Evolutionary conservation across 495 filamentous ascomycete species (phyloP).

Genomic region (Xylaria intraflava): DNA sequence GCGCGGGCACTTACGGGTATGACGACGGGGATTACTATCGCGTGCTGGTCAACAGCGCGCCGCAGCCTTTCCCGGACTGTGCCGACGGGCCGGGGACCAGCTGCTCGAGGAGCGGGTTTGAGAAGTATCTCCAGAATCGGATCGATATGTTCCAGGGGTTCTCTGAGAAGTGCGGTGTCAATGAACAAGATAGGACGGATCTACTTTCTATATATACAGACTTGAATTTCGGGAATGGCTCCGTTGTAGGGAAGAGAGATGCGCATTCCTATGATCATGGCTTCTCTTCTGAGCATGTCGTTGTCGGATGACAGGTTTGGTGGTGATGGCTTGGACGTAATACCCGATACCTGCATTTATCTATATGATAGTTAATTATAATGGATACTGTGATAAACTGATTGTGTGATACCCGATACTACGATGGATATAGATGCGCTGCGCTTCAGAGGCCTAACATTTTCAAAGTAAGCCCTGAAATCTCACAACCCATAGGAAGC

Average conservation of each 20-base stretch:
- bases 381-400: too few relatives aligned
- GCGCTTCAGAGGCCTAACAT: too few relatives aligned
- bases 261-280: neutral
- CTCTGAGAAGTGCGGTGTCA: constrained; percentile 27
- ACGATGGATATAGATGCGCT: too few relatives aligned
- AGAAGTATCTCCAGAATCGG: constrained; percentile 26
- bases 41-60: constrained; percentile 30
- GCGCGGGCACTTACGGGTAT: constrained; percentile 29
- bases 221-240: constrained; percentile 25
- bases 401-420: too few relatives aligned
- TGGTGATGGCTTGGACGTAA: too few relatives aligned
- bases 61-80: constrained; percentile 30
- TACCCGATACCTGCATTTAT: too few relatives aligned
- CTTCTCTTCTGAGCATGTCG: too few relatives aligned
- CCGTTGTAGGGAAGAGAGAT: constrained; percentile 29
- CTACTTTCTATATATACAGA: constrained; percentile 31
- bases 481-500: too few relatives aligned
- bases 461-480: too few relatives aligned
- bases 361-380: too few relatives aligned
- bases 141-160: constrained; percentile 27
- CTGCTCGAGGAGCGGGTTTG: constrained; percentile 27
- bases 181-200: constrained; percentile 30
- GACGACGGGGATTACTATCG: constrained; percentile 33
- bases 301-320: too few relatives aligned
- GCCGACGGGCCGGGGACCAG: constrained; percentile 31